phyloP scores from a whole-genome alignment of 129 eudicot species.

The Glebionis coronaria region DNA sequence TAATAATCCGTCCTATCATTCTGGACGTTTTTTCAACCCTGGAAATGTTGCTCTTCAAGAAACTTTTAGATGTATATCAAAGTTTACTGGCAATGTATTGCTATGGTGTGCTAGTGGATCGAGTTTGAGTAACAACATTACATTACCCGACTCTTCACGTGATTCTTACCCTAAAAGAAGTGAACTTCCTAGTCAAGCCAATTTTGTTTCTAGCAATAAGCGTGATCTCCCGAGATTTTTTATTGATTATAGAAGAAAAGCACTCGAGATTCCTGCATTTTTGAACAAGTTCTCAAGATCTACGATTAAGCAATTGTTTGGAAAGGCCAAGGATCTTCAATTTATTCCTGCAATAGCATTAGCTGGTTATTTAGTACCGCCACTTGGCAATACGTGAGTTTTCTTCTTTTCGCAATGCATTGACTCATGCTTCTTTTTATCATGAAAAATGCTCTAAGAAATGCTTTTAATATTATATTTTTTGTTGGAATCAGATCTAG shows the following conservation, averaged over 20 bases:
- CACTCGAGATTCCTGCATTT: slow-evolving; percentile 43
- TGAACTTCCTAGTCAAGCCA: slow-evolving; percentile 31
- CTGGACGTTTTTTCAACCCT: slow-evolving; percentile 42
- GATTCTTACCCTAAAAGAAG: slow-evolving; percentile 16
- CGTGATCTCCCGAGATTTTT: slow-evolving; percentile 37
- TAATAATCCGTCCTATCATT: slow-evolving; percentile 41
- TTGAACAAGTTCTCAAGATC: slow-evolving; percentile 53
- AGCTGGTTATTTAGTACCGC: slow-evolving; percentile 68
- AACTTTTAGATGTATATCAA: slow-evolving; percentile 59
- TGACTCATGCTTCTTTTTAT: not conserved
- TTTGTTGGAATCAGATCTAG: slow-evolving; percentile 41
- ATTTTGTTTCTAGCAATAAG: slow-evolving; percentile 21
- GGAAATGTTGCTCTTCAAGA: slow-evolving; percentile 61
- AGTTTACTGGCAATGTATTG: slow-evolving; percentile 50
- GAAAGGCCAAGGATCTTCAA: slow-evolving; percentile 49
- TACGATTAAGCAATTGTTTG: slow-evolving; percentile 38
- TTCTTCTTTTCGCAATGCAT: not conserved
- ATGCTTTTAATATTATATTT: not conserved
- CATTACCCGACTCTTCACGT: too few relatives aligned
- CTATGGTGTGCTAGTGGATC: slow-evolving; percentile 58
- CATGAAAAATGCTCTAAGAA: not conserved
- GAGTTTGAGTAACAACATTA: slow-evolving; percentile 19
- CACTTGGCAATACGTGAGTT: slow-evolving; percentile 62
- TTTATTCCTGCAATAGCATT: slow-evolving; percentile 56
- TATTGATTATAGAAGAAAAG: slow-evolving; percentile 34